Evolutionary conservation across 78 protist genomes (phyloP), one percentile per base, ranked within the genome.

Genomic region (Planoprotostelium fungivorum): DNA sequence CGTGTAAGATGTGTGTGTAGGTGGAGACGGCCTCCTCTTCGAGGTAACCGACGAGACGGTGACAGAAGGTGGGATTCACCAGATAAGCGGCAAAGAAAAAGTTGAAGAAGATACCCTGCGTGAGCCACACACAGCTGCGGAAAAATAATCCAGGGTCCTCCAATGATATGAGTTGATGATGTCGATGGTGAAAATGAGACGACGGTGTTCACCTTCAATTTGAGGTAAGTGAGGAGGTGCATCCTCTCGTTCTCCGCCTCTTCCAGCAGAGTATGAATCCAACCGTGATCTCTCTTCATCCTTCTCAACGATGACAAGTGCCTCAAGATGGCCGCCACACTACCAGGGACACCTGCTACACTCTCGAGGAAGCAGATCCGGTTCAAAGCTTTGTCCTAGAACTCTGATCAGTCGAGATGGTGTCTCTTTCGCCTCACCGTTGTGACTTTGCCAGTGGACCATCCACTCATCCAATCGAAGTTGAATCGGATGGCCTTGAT

Each of bases 231-330:
- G 39, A 98, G 84, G 36, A 98, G 73, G 92, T 98, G 99, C 98
- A 97, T 96, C 86, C 98, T 89, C 87, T 98, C 99, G 88, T 98
- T 98, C 84, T 96, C 98, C 0, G 97, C 95, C 88, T 94, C 96
- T 39, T 92, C 96, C 35, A 31, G 35, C 29, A 91, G 85, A 37
- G 36, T 35, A 16, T 85, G 87, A 16, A 85, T 85, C 87, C 96
- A 94, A 25, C 95, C 96, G 34, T 93, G n/a, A 88, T 97, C 98
- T 36, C 92, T 90, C 39, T 90, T 0, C 96, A 95, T 87, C 36
- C n/a, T 0, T 0, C 97, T 90, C 34, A 97, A 92, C 0, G 96
- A 93, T 35, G 93, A 86, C 0, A 96, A 37, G 86, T 97, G 98
- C 29, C 97, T 87, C 31, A 94, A 0, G 35, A 35, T 35, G 38